These are phyloP conservation scores for Hsuehochloa calcarea DNA, from an alignment of 176 grass and related monocot genomes.

Conservation along the genomic window DNA sequence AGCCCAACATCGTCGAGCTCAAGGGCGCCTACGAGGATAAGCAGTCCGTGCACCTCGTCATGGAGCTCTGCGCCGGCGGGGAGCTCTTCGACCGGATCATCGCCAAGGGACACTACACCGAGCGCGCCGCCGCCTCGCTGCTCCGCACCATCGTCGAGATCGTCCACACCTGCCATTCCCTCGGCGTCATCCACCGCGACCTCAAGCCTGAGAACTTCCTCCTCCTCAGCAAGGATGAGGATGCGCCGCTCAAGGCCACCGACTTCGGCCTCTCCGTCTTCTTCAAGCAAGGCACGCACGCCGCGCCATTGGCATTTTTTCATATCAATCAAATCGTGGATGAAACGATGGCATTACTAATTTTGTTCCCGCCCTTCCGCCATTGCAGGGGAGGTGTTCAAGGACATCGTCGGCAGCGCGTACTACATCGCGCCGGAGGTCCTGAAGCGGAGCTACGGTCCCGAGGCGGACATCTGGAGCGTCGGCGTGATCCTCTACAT, in stretches of 20 bases:
- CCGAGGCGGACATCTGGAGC: slow-evolving; percentile 85
- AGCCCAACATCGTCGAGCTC: slow-evolving; percentile 88
- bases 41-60: slow-evolving; percentile 93
- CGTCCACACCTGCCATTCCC: slow-evolving; percentile 87
- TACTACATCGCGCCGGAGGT: slow-evolving; percentile 94
- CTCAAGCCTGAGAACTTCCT: slow-evolving; percentile 97
- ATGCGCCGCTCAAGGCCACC: slow-evolving; percentile 78
- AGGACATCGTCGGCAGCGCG: slow-evolving; percentile 89
- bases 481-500: slow-evolving; percentile 82
- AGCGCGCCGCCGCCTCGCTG: slow-evolving; percentile 72
- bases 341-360: neutral
- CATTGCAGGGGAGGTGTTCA: slow-evolving; percentile 72
- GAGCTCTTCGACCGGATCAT: slow-evolving; percentile 96
- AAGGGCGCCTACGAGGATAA: slow-evolving; percentile 93
- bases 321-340: neutral
- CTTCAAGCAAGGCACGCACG: slow-evolving; percentile 64
- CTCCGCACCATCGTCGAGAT: slow-evolving; percentile 93
- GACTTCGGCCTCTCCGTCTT: slow-evolving; percentile 90
- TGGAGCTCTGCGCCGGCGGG: slow-evolving; percentile 92
- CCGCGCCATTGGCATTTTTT: neutral
- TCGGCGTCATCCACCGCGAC: slow-evolving; percentile 93
- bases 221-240: slow-evolving; percentile 73
- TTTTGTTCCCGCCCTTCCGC: neutral
- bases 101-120: slow-evolving; percentile 78
- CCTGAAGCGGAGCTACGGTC: slow-evolving; percentile 72